Evolutionary conservation across 345 rosid species (phyloP).

Genomic region (Lepidium sativum): DNA sequence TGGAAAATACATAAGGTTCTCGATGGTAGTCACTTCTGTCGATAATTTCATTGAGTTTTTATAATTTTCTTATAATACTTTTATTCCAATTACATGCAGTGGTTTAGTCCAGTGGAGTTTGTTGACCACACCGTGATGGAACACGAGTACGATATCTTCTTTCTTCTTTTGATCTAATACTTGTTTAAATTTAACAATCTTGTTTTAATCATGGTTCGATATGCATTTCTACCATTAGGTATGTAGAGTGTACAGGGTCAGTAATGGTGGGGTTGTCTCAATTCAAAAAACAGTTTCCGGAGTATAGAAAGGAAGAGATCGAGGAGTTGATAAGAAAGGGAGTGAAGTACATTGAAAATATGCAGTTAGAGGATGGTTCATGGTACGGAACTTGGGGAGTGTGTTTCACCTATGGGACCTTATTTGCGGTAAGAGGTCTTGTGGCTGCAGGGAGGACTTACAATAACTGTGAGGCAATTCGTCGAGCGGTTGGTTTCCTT

Average conservation of each 20-base stretch:
- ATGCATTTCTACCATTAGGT: not conserved
- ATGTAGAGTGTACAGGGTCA: conserved; percentile 48
- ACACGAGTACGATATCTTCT: not conserved
- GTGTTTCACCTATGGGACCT: conserved; percentile 47
- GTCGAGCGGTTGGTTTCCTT: conserved; percentile 44
- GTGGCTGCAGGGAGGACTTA: conserved; percentile 19
- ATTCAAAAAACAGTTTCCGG: no score
- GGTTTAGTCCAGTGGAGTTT: not conserved
- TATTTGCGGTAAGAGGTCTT: conserved; percentile 47
- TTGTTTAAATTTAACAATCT: no score
- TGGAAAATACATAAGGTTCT: no score
- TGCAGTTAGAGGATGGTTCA: conserved; percentile 46
- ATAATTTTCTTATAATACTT: no score
- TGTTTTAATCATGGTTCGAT: not conserved
- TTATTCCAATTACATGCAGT: not conserved
- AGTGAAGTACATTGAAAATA: conserved; percentile 27
- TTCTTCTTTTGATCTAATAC: not conserved
- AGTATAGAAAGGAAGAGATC: no score
- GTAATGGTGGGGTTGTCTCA: no score
- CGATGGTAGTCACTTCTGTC: no score
- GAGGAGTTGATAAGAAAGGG: conserved; percentile 36
- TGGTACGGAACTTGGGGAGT: conserved; percentile 64
- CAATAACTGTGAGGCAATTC: conserved; percentile 17
- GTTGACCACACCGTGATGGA: not conserved
- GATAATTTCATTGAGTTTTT: no score